Conservation (phyloP, 2,329 filamentous ascomycete species). For the Colletotrichum costaricense region DNA sequence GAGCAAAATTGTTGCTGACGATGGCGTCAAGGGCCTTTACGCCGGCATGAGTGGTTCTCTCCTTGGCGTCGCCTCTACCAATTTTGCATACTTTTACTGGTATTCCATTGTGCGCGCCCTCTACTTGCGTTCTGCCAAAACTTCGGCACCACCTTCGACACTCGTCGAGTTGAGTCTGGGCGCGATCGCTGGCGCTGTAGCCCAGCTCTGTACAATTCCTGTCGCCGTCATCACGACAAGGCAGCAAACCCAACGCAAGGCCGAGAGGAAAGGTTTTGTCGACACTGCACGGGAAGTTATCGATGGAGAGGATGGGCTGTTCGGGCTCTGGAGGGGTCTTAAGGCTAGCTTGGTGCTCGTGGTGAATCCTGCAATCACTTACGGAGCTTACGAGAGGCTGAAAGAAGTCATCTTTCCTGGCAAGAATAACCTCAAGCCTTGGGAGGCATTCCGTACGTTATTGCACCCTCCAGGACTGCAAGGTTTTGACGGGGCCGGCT, state of each 20-base stretch:
- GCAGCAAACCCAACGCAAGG: conserved; percentile 91
- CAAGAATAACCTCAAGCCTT: conserved; percentile 79
- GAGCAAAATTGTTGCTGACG: conserved; percentile 81
- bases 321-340: conserved; percentile 91
- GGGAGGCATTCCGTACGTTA: conserved; percentile 90
- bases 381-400: conserved; percentile 93
- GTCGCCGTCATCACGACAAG: conserved; percentile 95
- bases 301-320: conserved; percentile 88
- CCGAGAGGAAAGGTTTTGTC: conserved; percentile 85
- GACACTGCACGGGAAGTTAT: conserved; percentile 92
- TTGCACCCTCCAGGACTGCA: too few relatives aligned
- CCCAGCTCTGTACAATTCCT: conserved; percentile 96
- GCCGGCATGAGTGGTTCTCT: conserved; percentile 88
- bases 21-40: conserved; percentile 87
- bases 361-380: conserved; percentile 96
- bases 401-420: conserved; percentile 82
- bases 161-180: conserved; percentile 86
- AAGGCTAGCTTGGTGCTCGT: conserved; percentile 97
- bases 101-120: conserved; percentile 88
- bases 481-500: neutral
- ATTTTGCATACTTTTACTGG: conserved; percentile 99
- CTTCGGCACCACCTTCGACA: conserved; percentile 73
- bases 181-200: conserved; percentile 87
- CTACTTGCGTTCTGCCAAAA: conserved; percentile 74
- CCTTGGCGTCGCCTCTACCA: conserved; percentile 93